Evolutionary conservation across 208 protist genomes (phyloP).

Genomic region (Wallacemonas sp.): DNA sequence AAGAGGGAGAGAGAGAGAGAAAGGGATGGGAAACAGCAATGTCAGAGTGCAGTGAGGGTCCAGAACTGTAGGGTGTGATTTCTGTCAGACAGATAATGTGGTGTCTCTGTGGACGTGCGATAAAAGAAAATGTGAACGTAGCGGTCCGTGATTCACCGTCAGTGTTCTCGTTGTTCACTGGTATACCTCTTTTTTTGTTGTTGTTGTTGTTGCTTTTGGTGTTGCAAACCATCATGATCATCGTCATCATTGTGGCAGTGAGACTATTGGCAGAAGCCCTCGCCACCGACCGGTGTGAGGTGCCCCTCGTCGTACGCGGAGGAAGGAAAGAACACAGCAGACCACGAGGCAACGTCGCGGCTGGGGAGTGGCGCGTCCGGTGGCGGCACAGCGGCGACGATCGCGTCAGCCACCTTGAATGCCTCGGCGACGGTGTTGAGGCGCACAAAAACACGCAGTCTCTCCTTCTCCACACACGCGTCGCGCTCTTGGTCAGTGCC

Average conservation of each 20-base stretch:
- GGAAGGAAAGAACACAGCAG: constrained; percentile 68
- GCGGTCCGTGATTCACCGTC: no score
- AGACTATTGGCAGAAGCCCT: constrained; percentile 21
- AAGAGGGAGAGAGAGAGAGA: no score
- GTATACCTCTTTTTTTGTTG: neutral
- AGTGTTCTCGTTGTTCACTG: neutral
- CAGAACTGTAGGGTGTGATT: no score
- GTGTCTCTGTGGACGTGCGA: no score
- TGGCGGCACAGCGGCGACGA: constrained; percentile 15
- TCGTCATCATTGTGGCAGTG: constrained; percentile 6
- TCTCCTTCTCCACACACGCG: constrained; percentile 16
- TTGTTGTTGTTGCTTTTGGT: neutral
- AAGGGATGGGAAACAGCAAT: no score
- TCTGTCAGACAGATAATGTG: no score
- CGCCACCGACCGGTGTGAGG: constrained; percentile 42
- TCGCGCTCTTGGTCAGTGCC: neutral
- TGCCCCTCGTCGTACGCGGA: constrained; percentile 52
- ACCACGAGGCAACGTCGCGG: constrained; percentile 23
- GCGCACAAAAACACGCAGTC: constrained; percentile 76
- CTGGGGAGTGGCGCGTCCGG: no score
- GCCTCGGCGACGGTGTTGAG: constrained; percentile 82
- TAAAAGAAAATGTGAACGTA: no score
- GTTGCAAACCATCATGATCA: neutral
- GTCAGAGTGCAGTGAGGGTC: no score
- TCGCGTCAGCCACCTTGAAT: constrained; percentile 80